Conservation (phyloP, 2,329 filamentous ascomycete species). For the Zymoseptoria ardabiliae region DNA sequence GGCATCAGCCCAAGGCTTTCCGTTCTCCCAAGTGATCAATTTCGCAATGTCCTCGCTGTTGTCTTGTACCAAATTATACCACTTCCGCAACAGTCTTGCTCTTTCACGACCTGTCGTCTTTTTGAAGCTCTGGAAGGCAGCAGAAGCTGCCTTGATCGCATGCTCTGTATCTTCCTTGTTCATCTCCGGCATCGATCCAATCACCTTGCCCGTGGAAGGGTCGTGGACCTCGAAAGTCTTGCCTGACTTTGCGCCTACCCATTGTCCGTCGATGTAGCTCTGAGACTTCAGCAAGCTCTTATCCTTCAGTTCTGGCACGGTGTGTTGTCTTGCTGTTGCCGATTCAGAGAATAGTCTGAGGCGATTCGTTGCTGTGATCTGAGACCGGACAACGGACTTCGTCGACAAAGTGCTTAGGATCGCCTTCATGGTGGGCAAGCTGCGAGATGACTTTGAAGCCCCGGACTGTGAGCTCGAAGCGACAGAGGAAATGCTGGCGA, state of each 20-base stretch:
- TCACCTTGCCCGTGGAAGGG: conserved; percentile 71
- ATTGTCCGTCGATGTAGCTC: conserved; percentile 86
- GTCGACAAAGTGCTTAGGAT: conserved; percentile 15
- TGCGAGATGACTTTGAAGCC: background rate
- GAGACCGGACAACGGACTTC: conserved; percentile 14
- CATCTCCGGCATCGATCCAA: conserved; percentile 83
- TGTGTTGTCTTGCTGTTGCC: conserved; percentile 9
- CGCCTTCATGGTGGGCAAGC: conserved; percentile 16
- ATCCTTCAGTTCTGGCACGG: conserved; percentile 37
- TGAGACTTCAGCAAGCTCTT: conserved; percentile 69
- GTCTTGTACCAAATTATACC: conserved; percentile 73
- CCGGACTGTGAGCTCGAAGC: background rate
- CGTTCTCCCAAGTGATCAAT: conserved; percentile 84
- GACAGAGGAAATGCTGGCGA: too few species aligned
- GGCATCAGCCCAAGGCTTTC: conserved; percentile 72
- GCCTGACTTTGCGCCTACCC: conserved; percentile 75
- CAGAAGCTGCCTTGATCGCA: conserved; percentile 76
- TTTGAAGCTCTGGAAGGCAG: conserved; percentile 65
- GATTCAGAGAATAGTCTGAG: conserved; percentile 15
- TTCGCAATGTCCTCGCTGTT: conserved; percentile 74
- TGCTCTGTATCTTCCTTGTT: conserved; percentile 65
- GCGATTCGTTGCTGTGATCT: conserved; percentile 18
- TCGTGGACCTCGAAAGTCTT: conserved; percentile 90
- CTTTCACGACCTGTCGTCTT: conserved; percentile 67
- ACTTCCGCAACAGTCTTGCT: conserved; percentile 65